A percentile compares a stretch with the other conserved stretches of the same genome.
phyloP scores from a whole-genome alignment of 305 asterid genomes.

The Plantago coronopus region DNA sequence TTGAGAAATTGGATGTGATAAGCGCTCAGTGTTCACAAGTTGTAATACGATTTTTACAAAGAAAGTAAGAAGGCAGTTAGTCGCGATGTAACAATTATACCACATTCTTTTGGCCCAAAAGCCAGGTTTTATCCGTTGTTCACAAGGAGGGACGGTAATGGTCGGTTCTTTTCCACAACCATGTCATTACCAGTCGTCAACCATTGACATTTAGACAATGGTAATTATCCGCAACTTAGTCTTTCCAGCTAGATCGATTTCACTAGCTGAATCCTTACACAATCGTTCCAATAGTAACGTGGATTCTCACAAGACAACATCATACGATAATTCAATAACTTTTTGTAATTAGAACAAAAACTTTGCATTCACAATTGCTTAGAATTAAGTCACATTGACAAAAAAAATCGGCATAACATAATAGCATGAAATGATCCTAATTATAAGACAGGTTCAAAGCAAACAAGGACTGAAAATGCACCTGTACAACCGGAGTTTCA shows the following conservation, averaged over 20 bases:
- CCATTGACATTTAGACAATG: too few relatives aligned
- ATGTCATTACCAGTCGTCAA: too few relatives aligned
- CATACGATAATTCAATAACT: background rate
- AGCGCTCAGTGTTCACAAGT: too few relatives aligned
- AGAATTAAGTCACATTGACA: background rate
- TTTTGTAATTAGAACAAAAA: background rate
- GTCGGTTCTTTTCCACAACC: too few relatives aligned
- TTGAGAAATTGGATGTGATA: too few relatives aligned
- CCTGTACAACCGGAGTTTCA: slow-evolving; percentile 61
- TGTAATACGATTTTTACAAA: too few relatives aligned
- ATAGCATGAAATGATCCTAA: background rate
- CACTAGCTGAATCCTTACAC: background rate
- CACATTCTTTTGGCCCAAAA: background rate
- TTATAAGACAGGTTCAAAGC: too few relatives aligned
- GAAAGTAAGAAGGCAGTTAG: too few relatives aligned
- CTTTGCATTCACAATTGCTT: too few relatives aligned
- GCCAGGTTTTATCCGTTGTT: background rate
- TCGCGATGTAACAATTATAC: too few relatives aligned
- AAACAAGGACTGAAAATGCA: slow-evolving; percentile 14
- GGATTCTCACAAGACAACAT: background rate
- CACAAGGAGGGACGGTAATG: background rate
- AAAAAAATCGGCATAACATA: background rate
- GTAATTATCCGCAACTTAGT: background rate
- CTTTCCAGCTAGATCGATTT: background rate
- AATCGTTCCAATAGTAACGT: background rate